Evolutionary conservation across 2,329 filamentous ascomycete species (phyloP), one percentile per base, ranked within the genome.

Genomic region (Curvularia verruculosa): DNA sequence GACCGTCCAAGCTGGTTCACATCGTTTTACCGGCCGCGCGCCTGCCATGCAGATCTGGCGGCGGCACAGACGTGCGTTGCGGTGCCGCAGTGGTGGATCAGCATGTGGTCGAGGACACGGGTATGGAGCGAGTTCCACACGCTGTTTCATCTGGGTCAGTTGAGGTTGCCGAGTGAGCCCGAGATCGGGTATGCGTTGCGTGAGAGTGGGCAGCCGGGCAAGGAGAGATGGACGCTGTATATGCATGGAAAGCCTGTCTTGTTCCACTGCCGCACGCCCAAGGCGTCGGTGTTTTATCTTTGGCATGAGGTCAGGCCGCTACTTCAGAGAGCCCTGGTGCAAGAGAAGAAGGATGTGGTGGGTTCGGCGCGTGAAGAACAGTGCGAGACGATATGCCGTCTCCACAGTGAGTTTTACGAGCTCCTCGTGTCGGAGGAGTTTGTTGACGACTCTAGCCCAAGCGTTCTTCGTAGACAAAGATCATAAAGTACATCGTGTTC

Each of bases 41-140:
- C 2, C 21, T 9, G 13, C 26, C n/a, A 23, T 2, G 24, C 9
- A 24, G 8, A 28, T 13, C n/a, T 26, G 3, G 3, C 3, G 15
- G 15, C 23, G 18, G 5, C 15, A 6, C 23, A 31, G 5, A 40
- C 4, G 24, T n/a, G 12, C 52, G 45, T 56, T 5, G 37, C 56
- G 1, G 31, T 59, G 13, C 56, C 53, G 18, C 21, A 36, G 5
- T 59, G 53, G 53, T 59, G 56, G 49, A 15, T 56, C 23, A 31
- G 46, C 19, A 44, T 49, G 4, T 59, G 37, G 43, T 59, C 52
- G 15, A 31, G 34, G 5, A 39, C 52, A 15, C 37, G 40, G 10
- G 47, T 23, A 6, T 59, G 53, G 56, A 24, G 29, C 8, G 5
- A 53, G 23, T 59, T 59, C 23, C 12, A 15, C 28, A 21, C 19